Base-by-base conservation (phyloP, 345 rosid species). In the Dipteronia dyeriana region DNA sequence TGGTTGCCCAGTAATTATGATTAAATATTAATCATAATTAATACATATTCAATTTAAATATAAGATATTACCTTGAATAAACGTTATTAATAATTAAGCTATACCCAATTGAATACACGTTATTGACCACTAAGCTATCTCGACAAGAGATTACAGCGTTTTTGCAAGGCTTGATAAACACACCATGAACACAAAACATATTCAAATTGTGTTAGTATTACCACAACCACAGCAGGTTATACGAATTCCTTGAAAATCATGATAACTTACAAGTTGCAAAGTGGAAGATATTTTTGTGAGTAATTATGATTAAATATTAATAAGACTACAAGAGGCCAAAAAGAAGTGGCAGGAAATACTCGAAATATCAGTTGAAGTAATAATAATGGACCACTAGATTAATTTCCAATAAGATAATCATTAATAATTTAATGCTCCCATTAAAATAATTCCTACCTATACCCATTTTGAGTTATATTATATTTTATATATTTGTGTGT, bases 401-500 rank as follows among this genome's bases (percentile, higher is more conserved):
- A 41, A 9, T 51, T 56, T 70, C 73, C 29, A 0, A n/a, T 54
- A 41, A 54, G 6, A n/a, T 11, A 54, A 71, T 71, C 64, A 19
- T 59, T 56, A 56, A 56, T n/a, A 56, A 16, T 5, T 59, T 19
- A 59, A 31, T 34, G 47, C 64, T 34, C 19, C 41, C 23, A 70
- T 25, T 25, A 19, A 49, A 23, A 70, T 63, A 63, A 63, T 3
- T 16, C 73, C 8, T 45, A 71, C 75, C 75, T 29, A 71, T 31
- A 19, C 75, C 65, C 75, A 71, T 54, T 56, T 19, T 19, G 31
- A n/a, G 20, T 71, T 23, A 49, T 14, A 47, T 1, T 7, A 14
- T 56, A 49, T 49, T 49, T 2, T 56, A 7, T n/a, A 5, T 56
- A 17, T 62, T 25, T 2, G 14, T 5, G 7, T 13, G 19, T 19